Evolutionary conservation across 805 yeast genomes (phyloP).

Genomic region (Metschnikowia baotianmanensis): DNA sequence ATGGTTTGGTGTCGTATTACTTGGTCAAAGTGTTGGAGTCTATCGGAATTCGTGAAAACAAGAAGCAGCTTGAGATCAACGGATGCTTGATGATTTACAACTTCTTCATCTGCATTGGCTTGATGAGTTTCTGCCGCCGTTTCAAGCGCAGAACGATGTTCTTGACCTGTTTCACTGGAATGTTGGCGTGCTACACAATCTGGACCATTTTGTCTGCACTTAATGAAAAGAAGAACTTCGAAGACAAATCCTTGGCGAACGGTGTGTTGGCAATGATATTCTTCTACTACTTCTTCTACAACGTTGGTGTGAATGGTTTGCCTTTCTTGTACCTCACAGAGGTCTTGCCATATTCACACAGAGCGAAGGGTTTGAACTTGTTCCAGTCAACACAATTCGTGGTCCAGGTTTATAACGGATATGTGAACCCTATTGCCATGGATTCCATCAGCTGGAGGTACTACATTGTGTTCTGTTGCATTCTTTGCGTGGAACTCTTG

Average conservation of each 20-base stretch:
- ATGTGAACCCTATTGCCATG: slow-evolving; percentile 35
- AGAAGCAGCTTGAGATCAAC: slow-evolving; percentile 45
- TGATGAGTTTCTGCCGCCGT: slow-evolving; percentile 22
- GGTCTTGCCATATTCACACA: slow-evolving; percentile 34
- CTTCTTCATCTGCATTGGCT: slow-evolving; percentile 28
- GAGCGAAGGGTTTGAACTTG: slow-evolving; percentile 42
- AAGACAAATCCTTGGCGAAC: slow-evolving; percentile 38
- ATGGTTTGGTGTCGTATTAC: slow-evolving; percentile 52
- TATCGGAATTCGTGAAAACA: slow-evolving; percentile 48
- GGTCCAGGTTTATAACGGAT: slow-evolving; percentile 24
- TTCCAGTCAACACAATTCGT: slow-evolving; percentile 23
- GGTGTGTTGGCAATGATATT: slow-evolving; percentile 54
- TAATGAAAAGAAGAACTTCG: slow-evolving; percentile 40
- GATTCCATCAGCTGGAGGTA: slow-evolving; percentile 42
- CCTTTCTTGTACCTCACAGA: slow-evolving; percentile 48
- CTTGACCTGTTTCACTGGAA: slow-evolving; percentile 32
- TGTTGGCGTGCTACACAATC: slow-evolving; percentile 38
- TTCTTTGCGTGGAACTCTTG: slow-evolving; percentile 28
- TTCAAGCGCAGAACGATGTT: slow-evolving; percentile 39
- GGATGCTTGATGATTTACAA: slow-evolving; percentile 38
- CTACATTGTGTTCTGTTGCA: slow-evolving; percentile 40
- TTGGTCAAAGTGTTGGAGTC: slow-evolving; percentile 48
- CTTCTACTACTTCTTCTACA: slow-evolving; percentile 42
- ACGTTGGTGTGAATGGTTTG: slow-evolving; percentile 44
- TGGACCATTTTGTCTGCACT: slow-evolving; percentile 47